Evolutionary conservation across 2,329 filamentous ascomycete genomes (phyloP).

Genomic region (Fusarium chuoi): DNA sequence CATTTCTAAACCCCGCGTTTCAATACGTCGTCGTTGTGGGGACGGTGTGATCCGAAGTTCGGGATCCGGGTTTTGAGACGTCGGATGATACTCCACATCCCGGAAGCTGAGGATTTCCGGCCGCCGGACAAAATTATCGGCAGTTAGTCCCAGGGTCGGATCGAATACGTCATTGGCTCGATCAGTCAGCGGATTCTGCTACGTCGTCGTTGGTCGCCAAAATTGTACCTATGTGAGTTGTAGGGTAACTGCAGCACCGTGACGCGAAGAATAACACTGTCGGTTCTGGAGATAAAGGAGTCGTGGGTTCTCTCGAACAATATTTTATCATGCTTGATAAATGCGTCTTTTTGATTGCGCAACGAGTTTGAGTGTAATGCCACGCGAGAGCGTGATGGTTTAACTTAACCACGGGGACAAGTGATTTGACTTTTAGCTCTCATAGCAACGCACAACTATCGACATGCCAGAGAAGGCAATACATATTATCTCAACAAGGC

Average conservation of each 20-base stretch:
- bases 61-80: background rate
- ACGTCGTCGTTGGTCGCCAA: background rate
- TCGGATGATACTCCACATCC: background rate
- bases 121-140: background rate
- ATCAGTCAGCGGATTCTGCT: background rate
- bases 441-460: too few species aligned
- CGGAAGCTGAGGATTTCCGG: background rate
- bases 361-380: too few species aligned
- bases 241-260: background rate
- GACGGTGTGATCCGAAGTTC: background rate
- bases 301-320: fast-evolving
- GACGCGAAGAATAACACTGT: background rate
- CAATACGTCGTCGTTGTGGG: background rate
- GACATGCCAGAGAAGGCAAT: too few species aligned
- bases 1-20: conserved; percentile 1
- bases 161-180: background rate
- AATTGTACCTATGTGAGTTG: background rate
- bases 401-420: too few species aligned
- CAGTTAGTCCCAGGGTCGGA: background rate
- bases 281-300: too few species aligned
- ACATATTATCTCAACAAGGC: too few species aligned
- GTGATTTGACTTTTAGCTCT: too few species aligned
- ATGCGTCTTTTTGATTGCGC: fast-evolving
- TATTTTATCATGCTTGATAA: fast-evolving
- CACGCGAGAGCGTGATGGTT: too few species aligned